phyloP scores from a whole-genome alignment of 2,329 filamentous ascomycete genomes.

The Elsinoe arachidis region DNA sequence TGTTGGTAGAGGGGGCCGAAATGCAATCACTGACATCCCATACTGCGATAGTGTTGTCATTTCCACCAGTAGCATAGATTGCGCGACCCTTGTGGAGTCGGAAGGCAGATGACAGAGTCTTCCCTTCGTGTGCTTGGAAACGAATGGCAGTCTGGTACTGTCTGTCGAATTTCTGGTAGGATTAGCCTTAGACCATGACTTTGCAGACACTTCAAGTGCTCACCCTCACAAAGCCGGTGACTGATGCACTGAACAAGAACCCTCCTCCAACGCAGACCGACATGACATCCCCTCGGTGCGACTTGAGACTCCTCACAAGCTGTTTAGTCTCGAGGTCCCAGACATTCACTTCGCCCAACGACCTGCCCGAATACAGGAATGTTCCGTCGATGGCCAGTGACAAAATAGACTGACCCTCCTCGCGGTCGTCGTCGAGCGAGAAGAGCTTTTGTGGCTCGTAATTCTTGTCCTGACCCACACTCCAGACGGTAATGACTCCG shows the following conservation, averaged over 20 bases:
- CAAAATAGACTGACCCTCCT: slow-evolving; percentile 55
- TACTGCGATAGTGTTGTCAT: slow-evolving; percentile 79
- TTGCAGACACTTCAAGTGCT: slow-evolving; percentile 23
- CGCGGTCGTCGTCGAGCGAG: slow-evolving; percentile 50
- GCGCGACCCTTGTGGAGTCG: slow-evolving; percentile 60
- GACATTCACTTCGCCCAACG: slow-evolving; percentile 80
- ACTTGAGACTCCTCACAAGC: slow-evolving; percentile 75
- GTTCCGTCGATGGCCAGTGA: slow-evolving; percentile 81
- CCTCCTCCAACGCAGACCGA: slow-evolving; percentile 79
- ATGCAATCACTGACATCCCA: slow-evolving; percentile 66
- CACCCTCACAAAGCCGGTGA: slow-evolving; percentile 79
- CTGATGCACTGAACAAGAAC: slow-evolving; percentile 77
- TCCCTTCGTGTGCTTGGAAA: slow-evolving; percentile 77
- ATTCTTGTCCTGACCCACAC: slow-evolving; percentile 50
- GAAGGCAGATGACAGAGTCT: slow-evolving; percentile 76
- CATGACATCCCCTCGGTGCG: slow-evolving; percentile 74
- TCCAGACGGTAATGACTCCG: slow-evolving; percentile 92
- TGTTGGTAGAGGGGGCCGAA: slow-evolving; percentile 35
- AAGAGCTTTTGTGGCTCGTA: slow-evolving; percentile 63
- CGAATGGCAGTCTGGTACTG: slow-evolving; percentile 71
- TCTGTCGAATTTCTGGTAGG: slow-evolving; percentile 58
- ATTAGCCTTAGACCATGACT: neutral
- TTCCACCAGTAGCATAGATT: slow-evolving; percentile 92
- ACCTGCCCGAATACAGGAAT: slow-evolving; percentile 84
- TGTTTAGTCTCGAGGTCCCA: slow-evolving; percentile 97